Percentiles rank a stretch among this genome's conserved stretches.
Conservation (phyloP, 2,329 filamentous ascomycete species). For the Diatrype stigma region DNA sequence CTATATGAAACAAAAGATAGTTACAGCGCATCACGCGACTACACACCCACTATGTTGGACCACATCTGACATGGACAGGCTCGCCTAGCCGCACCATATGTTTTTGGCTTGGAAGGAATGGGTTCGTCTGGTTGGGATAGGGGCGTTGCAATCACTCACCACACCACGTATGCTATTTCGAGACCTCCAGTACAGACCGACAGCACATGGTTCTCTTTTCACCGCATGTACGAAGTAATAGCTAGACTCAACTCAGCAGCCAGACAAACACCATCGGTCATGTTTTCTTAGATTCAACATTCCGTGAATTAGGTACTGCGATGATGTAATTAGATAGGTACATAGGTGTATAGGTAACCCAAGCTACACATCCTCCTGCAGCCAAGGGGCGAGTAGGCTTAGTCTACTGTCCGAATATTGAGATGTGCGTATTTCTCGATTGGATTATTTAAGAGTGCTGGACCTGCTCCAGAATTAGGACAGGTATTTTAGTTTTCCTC, state of each 20-base stretch:
- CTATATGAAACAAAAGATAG: background rate
- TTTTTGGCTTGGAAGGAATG: constrained; percentile 8
- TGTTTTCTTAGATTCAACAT: no score
- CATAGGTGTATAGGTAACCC: no score
- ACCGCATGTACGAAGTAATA: background rate
- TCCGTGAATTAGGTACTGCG: no score
- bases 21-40: background rate
- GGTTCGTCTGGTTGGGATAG: constrained; percentile 16
- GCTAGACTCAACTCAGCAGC: constrained; percentile 19
- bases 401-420: no score
- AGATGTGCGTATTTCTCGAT: background rate
- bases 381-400: no score
- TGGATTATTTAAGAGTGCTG: no score
- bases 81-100: background rate
- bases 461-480: no score
- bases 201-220: constrained; percentile 14
- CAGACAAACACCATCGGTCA: constrained; percentile 6
- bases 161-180: constrained; percentile 15
- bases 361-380: no score
- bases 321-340: no score
- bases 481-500: no score
- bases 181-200: constrained; percentile 13
- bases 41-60: background rate
- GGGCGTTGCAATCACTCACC: constrained; percentile 16
- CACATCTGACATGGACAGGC: background rate